Evolutionary conservation across 1,139 yeast genomes (phyloP), one percentile per base, ranked within the genome.

Genomic region (Candida sp.): DNA sequence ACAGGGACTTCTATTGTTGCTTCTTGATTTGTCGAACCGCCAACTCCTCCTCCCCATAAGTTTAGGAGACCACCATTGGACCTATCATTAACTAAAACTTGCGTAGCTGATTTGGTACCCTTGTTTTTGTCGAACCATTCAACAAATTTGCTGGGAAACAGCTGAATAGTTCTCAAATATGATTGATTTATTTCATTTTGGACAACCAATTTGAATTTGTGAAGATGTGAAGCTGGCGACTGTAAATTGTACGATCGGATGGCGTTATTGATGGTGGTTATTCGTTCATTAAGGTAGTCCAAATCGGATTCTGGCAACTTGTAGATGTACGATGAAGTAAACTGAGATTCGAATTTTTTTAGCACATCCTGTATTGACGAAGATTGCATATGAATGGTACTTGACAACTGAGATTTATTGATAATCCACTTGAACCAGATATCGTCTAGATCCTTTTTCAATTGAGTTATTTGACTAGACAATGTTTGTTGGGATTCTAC

Each of bases 181-280:
- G 54, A 50, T 21, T 60, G 53, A 21, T 58, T 52, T 5, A 84
- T 55, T 58, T 89, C 97, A 3, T 63, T 66, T 4, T 75, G 81
- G 0, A 69, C 56, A 0, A 64, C 39, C 21, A 89, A 58, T 56
- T 88, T 88, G 43, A 85, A 68, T 51, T 83, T 82, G 48, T 91
- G 89, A 0, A 95, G 80, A 1, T 82, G 73, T 4, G 63, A 44
- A 22, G 84, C 64, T 0, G 97, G 97, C 1, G 95, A 87, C 56
- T 87, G 95, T 25, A 89, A 61, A 53, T 89, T 89, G 58, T 88
- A 89, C 19, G 85, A 79, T 22, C 96, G 66, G 21, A 89, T 75
- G 1, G 73, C 67, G 42, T 70, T 74, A 60, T 89, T 89, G 39
- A 88, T 60, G 4, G 68, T 56, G 11, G 64, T 66, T 5, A 85